These are phyloP conservation scores for Hevea brasiliensis DNA, from an alignment of 345 rosid species.

Conservation along the genomic window DNA sequence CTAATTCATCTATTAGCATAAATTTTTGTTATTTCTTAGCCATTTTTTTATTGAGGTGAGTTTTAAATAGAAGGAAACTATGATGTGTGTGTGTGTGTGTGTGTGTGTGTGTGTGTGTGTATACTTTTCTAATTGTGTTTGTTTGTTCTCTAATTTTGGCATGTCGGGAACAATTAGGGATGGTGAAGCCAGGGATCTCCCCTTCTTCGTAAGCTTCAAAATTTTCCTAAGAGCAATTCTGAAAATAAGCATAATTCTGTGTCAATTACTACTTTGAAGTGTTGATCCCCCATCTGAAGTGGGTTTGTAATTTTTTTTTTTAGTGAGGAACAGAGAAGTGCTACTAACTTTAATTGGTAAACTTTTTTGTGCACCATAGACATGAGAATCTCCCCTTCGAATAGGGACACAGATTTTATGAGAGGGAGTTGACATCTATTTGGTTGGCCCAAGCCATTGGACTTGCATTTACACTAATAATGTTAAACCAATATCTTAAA, in stretches of 20 bases:
- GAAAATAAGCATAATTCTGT: background rate
- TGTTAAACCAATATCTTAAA: background rate
- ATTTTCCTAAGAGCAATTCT: background rate
- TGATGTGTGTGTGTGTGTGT: background rate
- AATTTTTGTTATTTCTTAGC: background rate
- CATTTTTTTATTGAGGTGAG: background rate
- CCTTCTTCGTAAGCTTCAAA: slow-evolving; percentile 61
- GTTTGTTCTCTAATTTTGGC: slow-evolving; percentile 37
- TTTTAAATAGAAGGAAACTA: background rate
- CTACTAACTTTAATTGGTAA: background rate
- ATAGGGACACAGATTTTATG: no score
- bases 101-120: background rate
- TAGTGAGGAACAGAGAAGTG: background rate
- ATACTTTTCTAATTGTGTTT: slow-evolving; percentile 5
- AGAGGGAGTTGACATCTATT: no score
- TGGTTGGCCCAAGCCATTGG: background rate
- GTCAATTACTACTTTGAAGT: background rate
- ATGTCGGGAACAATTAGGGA: slow-evolving; percentile 72
- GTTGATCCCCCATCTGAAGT: background rate
- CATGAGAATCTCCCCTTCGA: no score
- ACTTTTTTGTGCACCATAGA: background rate
- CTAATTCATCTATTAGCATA: background rate
- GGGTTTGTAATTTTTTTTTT: background rate
- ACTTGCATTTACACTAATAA: background rate
- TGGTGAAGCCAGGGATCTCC: slow-evolving; percentile 81